These are phyloP conservation scores for Sporothrix mexicana DNA, from an alignment of 2,329 filamentous ascomycete species.

Conservation along the genomic window DNA sequence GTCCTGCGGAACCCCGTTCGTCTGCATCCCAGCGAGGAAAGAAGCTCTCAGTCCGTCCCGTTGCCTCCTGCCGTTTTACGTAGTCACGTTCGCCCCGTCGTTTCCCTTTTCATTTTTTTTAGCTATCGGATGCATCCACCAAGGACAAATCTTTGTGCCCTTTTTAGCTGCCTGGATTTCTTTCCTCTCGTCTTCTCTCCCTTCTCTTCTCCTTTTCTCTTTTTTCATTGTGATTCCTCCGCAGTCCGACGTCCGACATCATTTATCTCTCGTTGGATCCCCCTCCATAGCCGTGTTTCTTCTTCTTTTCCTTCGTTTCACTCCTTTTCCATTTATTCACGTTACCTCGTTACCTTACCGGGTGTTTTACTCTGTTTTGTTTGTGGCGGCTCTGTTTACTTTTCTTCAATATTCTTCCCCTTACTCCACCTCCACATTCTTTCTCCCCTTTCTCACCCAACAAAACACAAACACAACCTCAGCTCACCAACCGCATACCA, in stretches of 20 bases:
- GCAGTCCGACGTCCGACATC: constrained; percentile 5
- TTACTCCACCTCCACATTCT: constrained; percentile 26
- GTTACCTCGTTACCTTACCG: constrained; percentile 1
- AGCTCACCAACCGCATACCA: constrained; percentile 9
- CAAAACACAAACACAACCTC: not conserved
- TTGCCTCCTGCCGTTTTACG: constrained; percentile 20
- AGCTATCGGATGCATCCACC: constrained; percentile 23
- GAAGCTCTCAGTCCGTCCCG: constrained; percentile 12
- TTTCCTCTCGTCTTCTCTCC: not conserved
- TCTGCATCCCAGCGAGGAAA: constrained; percentile 10
- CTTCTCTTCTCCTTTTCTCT: constrained; percentile 2
- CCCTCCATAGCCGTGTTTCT: not conserved
- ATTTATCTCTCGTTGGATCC: constrained; percentile 9
- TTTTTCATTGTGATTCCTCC: constrained; percentile 15
- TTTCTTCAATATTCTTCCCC: not conserved
- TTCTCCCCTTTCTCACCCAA: not conserved
- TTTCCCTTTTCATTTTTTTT: constrained; percentile 6
- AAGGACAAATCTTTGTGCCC: not conserved
- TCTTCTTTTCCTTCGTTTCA: not conserved
- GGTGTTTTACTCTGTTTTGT: not conserved
- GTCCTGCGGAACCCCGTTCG: constrained; percentile 11
- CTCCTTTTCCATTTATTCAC: constrained; percentile 16
- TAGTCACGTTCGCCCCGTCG: not conserved
- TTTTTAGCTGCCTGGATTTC: constrained; percentile 19
- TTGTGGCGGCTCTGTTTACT: constrained; percentile 23